Base-by-base conservation (phyloP, 73 alveolate species). In the Paramecium bursaria region DNA sequence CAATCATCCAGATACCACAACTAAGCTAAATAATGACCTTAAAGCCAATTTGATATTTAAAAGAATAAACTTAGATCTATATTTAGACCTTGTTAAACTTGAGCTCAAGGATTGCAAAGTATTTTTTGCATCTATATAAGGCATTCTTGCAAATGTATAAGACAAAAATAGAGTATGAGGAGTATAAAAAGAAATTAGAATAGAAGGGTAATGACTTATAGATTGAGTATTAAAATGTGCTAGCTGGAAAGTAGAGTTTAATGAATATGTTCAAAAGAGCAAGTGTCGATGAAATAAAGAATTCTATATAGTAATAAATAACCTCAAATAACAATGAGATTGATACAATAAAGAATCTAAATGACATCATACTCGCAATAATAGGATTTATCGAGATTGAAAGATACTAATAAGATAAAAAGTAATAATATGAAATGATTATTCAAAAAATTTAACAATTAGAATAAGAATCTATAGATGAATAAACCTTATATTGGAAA, bases 311-410 rank as follows among this genome's bases (percentile, higher is more conserved):
- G 27, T 14, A 13, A n/a, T 42, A 67, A 23, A 67, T 67, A 19
- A 57, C 33, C 44, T 14, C 21, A 7, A 47, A 21, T 15, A 25
- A 27, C 44, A 67, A 67, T 4, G 89, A 79, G 10, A 79, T 79
- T 31, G 82, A 44, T 21, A 48, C 46, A 14, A 79, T 53, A 21
- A 15, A 79, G 46, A 49, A 49, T 25, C 42, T 79, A n/a, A 49
- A 73, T 54, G 89, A 79, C 23, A 79, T 79, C 23, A 23, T 79
- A 2, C 30, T 73, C 22, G 89, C 50, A 3, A 30, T 79, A 39
- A 29, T 79, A 44, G 89, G 89, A 30, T 53, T 49, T 61, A 54
- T 79, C 11, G 89, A 79, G 35, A 79, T 79, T 25, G 89, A 79
- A 9, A 79, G 46, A 53, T 79, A 47, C 26, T 48, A 74, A 54